Evolutionary conservation across 2,329 filamentous ascomycete species (phyloP).

Genomic region (Fusarium heterosporum): DNA sequence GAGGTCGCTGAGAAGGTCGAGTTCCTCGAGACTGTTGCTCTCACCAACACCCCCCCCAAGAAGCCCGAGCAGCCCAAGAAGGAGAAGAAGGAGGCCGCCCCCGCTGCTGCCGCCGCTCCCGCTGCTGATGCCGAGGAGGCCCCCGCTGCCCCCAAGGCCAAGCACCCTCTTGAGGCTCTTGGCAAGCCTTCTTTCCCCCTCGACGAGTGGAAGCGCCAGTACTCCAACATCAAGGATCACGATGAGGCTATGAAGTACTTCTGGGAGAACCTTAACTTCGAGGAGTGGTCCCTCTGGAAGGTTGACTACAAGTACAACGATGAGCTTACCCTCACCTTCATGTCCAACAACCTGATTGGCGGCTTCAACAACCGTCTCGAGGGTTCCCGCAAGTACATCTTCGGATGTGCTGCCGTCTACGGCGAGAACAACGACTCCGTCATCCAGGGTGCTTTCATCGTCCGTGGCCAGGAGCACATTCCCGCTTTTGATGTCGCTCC

Average conservation of each 20-base stretch:
- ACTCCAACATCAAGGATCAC: constrained; percentile 93
- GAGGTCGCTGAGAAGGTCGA: constrained; percentile 79
- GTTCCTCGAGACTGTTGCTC: constrained; percentile 85
- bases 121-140: constrained; percentile 58
- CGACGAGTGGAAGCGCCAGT: constrained; percentile 98
- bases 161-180: constrained; percentile 92
- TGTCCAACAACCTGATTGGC: constrained; percentile 98
- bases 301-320: constrained; percentile 99
- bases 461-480: constrained; percentile 87
- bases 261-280: constrained; percentile 95
- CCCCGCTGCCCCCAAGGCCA: constrained; percentile 81
- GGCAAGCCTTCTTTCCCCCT: constrained; percentile 83
- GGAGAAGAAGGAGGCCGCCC: constrained; percentile 67
- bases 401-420: constrained; percentile 90
- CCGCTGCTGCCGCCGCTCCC: constrained; percentile 44
- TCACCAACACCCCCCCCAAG: constrained; percentile 76
- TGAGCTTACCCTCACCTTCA: constrained; percentile 97
- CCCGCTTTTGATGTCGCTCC: constrained; percentile 97
- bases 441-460: constrained; percentile 92
- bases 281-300: constrained; percentile 96
- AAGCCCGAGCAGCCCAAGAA: constrained; percentile 80
- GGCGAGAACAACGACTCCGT: constrained; percentile 89
- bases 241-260: constrained; percentile 89
- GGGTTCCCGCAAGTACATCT: constrained; percentile 97
- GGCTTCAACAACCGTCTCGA: constrained; percentile 98